These are phyloP conservation scores for Carex pumila DNA, from an alignment of 176 grass and related monocot species.

Conservation along the genomic window DNA sequence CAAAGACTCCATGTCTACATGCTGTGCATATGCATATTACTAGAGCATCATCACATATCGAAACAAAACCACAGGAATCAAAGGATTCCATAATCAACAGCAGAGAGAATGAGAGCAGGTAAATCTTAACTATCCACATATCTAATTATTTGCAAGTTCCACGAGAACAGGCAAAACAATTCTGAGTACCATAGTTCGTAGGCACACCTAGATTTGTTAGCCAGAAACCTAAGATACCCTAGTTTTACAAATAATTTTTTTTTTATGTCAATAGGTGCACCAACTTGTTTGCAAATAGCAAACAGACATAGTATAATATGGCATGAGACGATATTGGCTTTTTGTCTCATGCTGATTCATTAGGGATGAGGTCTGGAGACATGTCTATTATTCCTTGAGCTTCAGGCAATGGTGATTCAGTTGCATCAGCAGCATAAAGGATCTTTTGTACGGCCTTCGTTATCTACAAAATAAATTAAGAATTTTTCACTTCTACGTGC, in stretches of 20 bases:
- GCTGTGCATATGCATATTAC: background rate
- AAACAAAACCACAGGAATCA: background rate
- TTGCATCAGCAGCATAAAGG: slow-evolving; percentile 63
- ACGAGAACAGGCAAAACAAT: background rate
- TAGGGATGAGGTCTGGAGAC: slow-evolving; percentile 41
- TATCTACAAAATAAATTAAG: slow-evolving; percentile 37
- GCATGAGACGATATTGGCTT: background rate
- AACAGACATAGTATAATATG: background rate
- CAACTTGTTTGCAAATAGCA: background rate
- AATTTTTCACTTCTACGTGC: background rate
- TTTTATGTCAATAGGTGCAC: background rate
- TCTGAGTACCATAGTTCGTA: background rate
- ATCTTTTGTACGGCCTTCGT: slow-evolving; percentile 71
- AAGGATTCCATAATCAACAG: background rate
- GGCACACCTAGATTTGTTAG: slow-evolving; percentile 6
- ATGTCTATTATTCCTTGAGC: slow-evolving; percentile 59
- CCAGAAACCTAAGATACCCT: background rate
- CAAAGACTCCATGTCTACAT: too few species aligned
- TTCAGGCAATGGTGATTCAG: slow-evolving; percentile 50
- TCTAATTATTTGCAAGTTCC: background rate
- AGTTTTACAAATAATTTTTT: background rate
- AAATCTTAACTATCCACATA: slow-evolving; percentile 10
- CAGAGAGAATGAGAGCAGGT: background rate
- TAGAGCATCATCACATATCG: background rate
- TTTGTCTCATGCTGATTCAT: slow-evolving; percentile 26